Base-by-base conservation (phyloP, 345 rosid genomes). In the Turritis glabra region DNA sequence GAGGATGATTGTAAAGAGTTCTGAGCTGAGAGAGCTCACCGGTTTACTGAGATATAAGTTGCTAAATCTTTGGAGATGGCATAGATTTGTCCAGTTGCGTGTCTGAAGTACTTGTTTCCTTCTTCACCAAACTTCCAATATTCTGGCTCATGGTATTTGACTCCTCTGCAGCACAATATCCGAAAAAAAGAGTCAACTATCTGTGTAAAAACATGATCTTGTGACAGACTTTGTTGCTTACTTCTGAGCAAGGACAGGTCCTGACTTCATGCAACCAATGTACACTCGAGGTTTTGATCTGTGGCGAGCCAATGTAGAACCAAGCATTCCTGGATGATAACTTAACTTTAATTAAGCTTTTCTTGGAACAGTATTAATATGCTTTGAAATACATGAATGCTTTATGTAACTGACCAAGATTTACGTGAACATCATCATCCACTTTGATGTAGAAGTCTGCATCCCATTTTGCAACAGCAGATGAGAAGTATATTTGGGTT, bases 211-310 rank as follows among this genome's bases (percentile, higher is more conserved):
- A 40, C 69, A 59, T 41, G 70, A 73, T 19, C 22, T 48, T 72
- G 52, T 30, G 52, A 59, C 12, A 65, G 63, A 26, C 9, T 57
- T 21, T 53, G 46, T 85, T 18, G 64, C 82, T 83, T 80, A 94
- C 98, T 87, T 85, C 22, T 83, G 86, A 46, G 88, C 83, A 13
- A 94, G 86, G 69, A 91, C 96, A 1, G 96, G 97, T 3, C 98
- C 97, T 0, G 98, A 94, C 72, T 91, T 94, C 97, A 94, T 94
- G 88, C 97, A 94, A 15, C 97, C 98, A 5, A 94, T 91, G 72
- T 91, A 94, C 18, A 87, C 81, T 67, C 92, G 77, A 0, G 89
- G 90, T 75, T 86, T 94, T 25, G 83, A 80, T 50, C 93, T 79
- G 71, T 91, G 54, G 25, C 55, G 83, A 29, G 88, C 88, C 35